These are phyloP conservation scores for Herpetomonas muscarum DNA, from an alignment of 208 protist genomes.

Conservation along the genomic window DNA sequence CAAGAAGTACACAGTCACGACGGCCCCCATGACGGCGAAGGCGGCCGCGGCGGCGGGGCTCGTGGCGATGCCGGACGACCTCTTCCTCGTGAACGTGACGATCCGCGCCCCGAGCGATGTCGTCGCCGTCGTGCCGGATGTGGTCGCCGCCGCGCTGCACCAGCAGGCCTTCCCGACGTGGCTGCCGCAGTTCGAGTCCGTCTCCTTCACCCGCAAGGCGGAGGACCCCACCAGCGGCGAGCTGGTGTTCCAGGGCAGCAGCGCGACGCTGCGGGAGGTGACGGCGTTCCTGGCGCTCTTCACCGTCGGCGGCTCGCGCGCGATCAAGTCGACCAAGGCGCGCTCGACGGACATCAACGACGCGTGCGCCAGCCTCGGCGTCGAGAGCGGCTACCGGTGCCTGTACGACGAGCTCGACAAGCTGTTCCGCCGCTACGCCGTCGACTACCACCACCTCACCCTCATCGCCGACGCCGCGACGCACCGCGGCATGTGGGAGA, in stretches of 20 bases:
- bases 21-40: constrained; percentile 40
- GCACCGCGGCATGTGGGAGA: constrained; percentile 84
- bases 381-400: constrained; percentile 75
- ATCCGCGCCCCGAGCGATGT: constrained; percentile 44
- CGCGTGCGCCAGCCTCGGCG: constrained; percentile 65
- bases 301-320: constrained; percentile 42
- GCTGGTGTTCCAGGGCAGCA: constrained; percentile 79
- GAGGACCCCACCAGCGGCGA: constrained; percentile 69
- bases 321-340: constrained; percentile 58
- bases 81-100: constrained; percentile 73
- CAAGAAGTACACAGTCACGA: constrained; percentile 43
- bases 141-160: constrained; percentile 56
- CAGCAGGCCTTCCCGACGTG: constrained; percentile 62
- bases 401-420: constrained; percentile 86
- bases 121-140: constrained; percentile 78
- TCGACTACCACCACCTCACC: constrained; percentile 84
- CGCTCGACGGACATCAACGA: constrained; percentile 88
- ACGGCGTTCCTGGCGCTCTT: constrained; percentile 75
- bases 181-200: constrained; percentile 76
- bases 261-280: constrained; percentile 66
- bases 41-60: constrained; percentile 38
- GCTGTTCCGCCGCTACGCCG: constrained; percentile 85
- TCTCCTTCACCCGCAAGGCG: constrained; percentile 72
- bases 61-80: constrained; percentile 29
- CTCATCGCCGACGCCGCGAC: constrained; percentile 89